Base-by-base conservation (phyloP, 352 stramenopile genomes). In the Phytophthora pluvialis region DNA sequence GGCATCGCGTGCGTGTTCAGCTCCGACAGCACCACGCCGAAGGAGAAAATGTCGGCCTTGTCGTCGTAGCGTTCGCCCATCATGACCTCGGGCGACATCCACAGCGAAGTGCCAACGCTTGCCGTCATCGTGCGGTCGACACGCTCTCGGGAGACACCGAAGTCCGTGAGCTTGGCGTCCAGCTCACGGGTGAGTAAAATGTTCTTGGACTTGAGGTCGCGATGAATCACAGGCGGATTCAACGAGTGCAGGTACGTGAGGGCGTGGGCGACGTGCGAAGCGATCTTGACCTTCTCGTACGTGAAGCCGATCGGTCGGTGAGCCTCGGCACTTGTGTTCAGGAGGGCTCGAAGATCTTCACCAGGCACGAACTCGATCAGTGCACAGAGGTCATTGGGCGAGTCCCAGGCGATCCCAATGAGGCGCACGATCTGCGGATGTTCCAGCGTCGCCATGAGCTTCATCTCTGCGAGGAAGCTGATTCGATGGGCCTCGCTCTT, bases 51-150 rank as follows among this genome's bases (percentile, higher is more conserved):
- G 48, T 70, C 66, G 4, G 47, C 60, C 29, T 60, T 62, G 21
- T 67, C 60, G 38, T 67, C 49, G 45, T 74, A 70, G 39, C 28
- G 43, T 7, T 65, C 44, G 28, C 74, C 71, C 33, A 71, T 59
- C 67, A 83, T 71, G 15, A 80, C 71, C 31, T 83, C 71, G 0
- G 70, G 69, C 3, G 73, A 42, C 61, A 78, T 81, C 73, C 69
- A 78, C 18, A 58, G 52, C 15, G 60, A 73, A 6, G 73, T 66
- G 6, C 69, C 73, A 0, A 78, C 65, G 21, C 26, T 68, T 13
- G 58, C 61, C 1, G 69, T 81, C 68, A 81, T 77, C 1, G 67
- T 80, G 8, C 42, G 48, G 38, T 42, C 40, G 15, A 18, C 40
- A 26, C 40, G 40, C 21, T 29, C 11, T 70, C 73, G 70, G 25